Percentiles rank a stretch among this genome's conserved stretches.
Evolutionary conservation across 148 eudicot species (phyloP).

Genomic region (Cornus controversa): DNA sequence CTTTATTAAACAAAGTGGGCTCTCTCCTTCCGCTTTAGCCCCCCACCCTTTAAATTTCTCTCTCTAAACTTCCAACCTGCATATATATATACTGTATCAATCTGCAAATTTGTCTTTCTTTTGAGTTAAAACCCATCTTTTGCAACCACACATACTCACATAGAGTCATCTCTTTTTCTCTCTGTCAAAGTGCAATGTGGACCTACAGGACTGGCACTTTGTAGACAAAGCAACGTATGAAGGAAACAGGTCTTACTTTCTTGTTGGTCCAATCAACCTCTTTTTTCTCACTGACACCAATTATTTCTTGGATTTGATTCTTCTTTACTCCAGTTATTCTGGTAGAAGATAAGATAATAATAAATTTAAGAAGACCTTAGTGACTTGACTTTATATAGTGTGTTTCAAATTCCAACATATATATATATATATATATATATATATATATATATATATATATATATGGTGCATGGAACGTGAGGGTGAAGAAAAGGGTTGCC

Average conservation of each 20-base stretch:
- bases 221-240: constrained; percentile 6
- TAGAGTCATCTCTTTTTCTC: not conserved
- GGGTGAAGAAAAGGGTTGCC: not conserved
- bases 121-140: too few species aligned
- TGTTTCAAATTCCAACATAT: constrained; percentile 9
- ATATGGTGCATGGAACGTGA: not conserved
- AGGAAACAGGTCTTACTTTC: constrained; percentile 4
- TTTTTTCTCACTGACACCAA: constrained; percentile 12
- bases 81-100: not conserved
- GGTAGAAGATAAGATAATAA: too few species aligned
- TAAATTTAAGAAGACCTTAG: not conserved
- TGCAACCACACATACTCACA: not conserved
- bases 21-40: not conserved
- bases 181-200: not conserved
- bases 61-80: not conserved
- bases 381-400: not conserved
- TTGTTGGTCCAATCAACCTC: constrained; percentile 13
- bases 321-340: constrained; percentile 6
- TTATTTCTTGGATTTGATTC: constrained; percentile 21
- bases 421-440: too few species aligned
- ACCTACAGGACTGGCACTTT: constrained; percentile 15
- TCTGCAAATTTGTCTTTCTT: not conserved
- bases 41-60: not conserved
- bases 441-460: too few species aligned
- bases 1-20: constrained; percentile 8